Evolutionary conservation across 2,329 filamentous ascomycete species (phyloP).

Genomic region (Calonectria montana): DNA sequence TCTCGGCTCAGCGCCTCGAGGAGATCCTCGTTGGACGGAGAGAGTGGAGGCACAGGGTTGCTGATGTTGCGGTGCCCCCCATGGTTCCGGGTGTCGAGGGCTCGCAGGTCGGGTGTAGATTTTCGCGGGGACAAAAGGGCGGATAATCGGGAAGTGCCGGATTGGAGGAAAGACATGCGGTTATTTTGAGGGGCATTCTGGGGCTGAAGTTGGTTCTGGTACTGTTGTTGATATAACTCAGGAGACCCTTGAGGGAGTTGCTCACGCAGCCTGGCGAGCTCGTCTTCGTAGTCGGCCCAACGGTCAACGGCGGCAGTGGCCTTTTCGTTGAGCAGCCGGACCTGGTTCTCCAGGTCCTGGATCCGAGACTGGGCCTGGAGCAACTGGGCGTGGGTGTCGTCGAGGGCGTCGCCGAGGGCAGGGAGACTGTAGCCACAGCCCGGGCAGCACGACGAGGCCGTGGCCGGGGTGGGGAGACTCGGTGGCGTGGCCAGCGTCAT

Average conservation of each 20-base stretch:
- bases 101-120: slow-evolving; percentile 49
- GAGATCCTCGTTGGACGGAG: slow-evolving; percentile 61
- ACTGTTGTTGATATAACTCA: slow-evolving; percentile 21
- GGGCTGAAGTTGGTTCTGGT: slow-evolving; percentile 31
- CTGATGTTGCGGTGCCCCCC: slow-evolving; percentile 32
- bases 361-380: slow-evolving; percentile 70
- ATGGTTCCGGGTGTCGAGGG: slow-evolving; percentile 33
- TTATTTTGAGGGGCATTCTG: slow-evolving; percentile 39
- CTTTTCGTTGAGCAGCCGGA: slow-evolving; percentile 77
- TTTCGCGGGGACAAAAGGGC: slow-evolving; percentile 60
- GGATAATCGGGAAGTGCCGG: slow-evolving; percentile 58
- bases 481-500: slow-evolving; percentile 49
- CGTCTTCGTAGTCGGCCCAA: slow-evolving; percentile 85
- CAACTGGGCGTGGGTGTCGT: slow-evolving; percentile 57
- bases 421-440: slow-evolving; percentile 60
- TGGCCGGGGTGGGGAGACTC: slow-evolving; percentile 37
- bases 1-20: slow-evolving; percentile 74
- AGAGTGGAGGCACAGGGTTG: slow-evolving; percentile 33
- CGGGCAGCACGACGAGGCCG: slow-evolving; percentile 56
- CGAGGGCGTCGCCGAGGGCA: slow-evolving; percentile 47
- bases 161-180: slow-evolving; percentile 59
- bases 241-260: slow-evolving; percentile 42
- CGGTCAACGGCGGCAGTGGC: slow-evolving; percentile 72
- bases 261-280: slow-evolving; percentile 71
- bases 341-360: slow-evolving; percentile 76